Conservation (phyloP, 1,284 basidiomycete genomes). For the Cryptococcus sp. region DNA sequence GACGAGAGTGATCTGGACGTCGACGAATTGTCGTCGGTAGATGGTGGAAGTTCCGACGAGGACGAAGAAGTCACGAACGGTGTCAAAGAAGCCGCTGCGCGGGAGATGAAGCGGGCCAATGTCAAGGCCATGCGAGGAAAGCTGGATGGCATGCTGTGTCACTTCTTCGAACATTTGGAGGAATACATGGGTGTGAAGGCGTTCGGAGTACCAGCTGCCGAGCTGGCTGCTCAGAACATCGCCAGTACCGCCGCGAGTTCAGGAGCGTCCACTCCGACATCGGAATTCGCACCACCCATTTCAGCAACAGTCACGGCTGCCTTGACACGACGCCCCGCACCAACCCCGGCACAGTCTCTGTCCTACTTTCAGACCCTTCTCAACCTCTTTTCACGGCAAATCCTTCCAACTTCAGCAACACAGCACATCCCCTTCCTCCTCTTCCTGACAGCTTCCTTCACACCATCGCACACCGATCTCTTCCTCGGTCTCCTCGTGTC, state of each 20-base stretch:
- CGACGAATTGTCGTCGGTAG: conserved; percentile 53
- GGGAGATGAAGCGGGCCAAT: conserved; percentile 61
- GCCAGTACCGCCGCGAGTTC: conserved; percentile 22
- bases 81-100: conserved; percentile 55
- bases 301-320: conserved; percentile 17
- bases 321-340: conserved; percentile 17
- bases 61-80: conserved; percentile 58
- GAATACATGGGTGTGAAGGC: conserved; percentile 42
- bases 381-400: conserved; percentile 87
- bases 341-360: conserved; percentile 40
- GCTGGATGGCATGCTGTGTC: conserved; percentile 81
- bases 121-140: conserved; percentile 87
- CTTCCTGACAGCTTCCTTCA: conserved; percentile 92
- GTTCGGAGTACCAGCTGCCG: conserved; percentile 28
- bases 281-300: conserved; percentile 29
- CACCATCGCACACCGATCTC: conserved; percentile 83
- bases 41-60: conserved; percentile 61
- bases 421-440: conserved; percentile 96
- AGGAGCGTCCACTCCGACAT: conserved; percentile 36
- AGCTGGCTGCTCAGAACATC: conserved; percentile 38
- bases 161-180: conserved; percentile 75
- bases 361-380: conserved; percentile 83
- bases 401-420: conserved; percentile 93
- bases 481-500: conserved; percentile 92
- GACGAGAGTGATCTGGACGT: conserved; percentile 55